Evolutionary conservation across 768 basidiomycete species (phyloP), one percentile per base, ranked within the genome.

Genomic region (Dacryopinax spathularia): DNA sequence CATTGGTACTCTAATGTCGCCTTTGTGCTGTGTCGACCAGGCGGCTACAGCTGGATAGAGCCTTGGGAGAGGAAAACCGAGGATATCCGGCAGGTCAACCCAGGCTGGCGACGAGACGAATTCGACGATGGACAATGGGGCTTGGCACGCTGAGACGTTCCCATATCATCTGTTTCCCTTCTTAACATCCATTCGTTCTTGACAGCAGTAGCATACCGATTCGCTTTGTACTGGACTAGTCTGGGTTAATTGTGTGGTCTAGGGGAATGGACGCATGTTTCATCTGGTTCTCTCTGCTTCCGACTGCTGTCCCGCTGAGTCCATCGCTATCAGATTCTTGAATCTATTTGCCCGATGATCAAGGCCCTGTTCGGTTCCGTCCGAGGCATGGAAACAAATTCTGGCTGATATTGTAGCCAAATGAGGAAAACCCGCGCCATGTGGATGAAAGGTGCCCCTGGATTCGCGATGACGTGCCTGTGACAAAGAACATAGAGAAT

Each of bases 31-130:
- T 94, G 91, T 75, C 77, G 92, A 35, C 90, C 93, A 0, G 77
- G 80, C 33, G 88, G 89, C 18, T 85, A 80, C 68, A 87, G 89
- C 43, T 96, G 90, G 90, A 72, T 94, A 29, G 78, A 89, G 68
- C 80, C 81, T 3, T 71, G 74, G 33, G 85, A 74, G 22, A 69
- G 81, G 33, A 84, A 80, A 62, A 85, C 83, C 44, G 83, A 87
- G 72, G 92, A 94, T 73, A 80, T 79, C 73, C 77, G 93, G 63
- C 77, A 79, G 68, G 75, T 88, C 2, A 93, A 92, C 73, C 91
- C 91, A 16, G 89, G 85, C 31, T 34, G 22, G 34, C 27, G 41
- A 31, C 41, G 15, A 37, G 25, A 64, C 31, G 62, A 60, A 60
- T 41, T 43, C 22, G 44, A 27, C 27, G 63, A 66, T 22, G 20